Evolutionary conservation across 768 basidiomycete genomes (phyloP).

Genomic region (Lactarius tabidus): DNA sequence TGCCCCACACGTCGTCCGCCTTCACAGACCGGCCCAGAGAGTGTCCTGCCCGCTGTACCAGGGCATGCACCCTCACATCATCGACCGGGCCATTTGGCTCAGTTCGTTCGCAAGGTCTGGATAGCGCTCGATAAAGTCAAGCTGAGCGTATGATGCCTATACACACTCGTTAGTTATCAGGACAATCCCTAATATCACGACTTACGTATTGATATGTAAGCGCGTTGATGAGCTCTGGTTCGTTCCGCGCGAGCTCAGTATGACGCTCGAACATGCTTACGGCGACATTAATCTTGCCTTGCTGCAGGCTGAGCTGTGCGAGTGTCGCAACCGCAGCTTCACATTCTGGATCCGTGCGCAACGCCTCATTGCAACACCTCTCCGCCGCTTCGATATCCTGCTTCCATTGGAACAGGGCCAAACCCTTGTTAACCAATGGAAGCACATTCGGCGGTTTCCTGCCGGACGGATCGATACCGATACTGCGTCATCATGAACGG

Average conservation of each 20-base stretch:
- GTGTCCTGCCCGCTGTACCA: neutral
- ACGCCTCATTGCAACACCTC: constrained; percentile 80
- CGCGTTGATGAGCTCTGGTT: constrained; percentile 78
- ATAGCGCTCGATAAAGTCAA: constrained; percentile 78
- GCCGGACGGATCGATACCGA: constrained; percentile 27
- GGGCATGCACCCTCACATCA: constrained; percentile 30
- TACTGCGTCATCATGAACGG: neutral
- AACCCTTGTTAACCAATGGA: constrained; percentile 96
- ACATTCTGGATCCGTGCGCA: constrained; percentile 86
- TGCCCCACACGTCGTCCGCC: constrained; percentile 1
- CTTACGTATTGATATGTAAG: constrained; percentile 76
- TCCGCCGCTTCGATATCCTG: constrained; percentile 84
- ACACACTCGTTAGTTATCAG: constrained; percentile 1
- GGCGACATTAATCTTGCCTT: constrained; percentile 82
- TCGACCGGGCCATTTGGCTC: constrained; percentile 41
- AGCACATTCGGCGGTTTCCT: constrained; percentile 69
- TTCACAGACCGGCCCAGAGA: constrained; percentile 12
- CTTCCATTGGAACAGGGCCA: constrained; percentile 93
- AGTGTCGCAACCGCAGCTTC: constrained; percentile 96
- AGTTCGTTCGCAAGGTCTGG: constrained; percentile 80
- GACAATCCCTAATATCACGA: constrained; percentile 14
- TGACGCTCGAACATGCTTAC: constrained; percentile 83
- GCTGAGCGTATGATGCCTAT: constrained; percentile 77
- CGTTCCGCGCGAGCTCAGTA: constrained; percentile 82
- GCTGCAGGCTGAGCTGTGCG: constrained; percentile 89